Conservation (phyloP, 352 stramenopile genomes). For the Globisporangium acanthophoron region DNA sequence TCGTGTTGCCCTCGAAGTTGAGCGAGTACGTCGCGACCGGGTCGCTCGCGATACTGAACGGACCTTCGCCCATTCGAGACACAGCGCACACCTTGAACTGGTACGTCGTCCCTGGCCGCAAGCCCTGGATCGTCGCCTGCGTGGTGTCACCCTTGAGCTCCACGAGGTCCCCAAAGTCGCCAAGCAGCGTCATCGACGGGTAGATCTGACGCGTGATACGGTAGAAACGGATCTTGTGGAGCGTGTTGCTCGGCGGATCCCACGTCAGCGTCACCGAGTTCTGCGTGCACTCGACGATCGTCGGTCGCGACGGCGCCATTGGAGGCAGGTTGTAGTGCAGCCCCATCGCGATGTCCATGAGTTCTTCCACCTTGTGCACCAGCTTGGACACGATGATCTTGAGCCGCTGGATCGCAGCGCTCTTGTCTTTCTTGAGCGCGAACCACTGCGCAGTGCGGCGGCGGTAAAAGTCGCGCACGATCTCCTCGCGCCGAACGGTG, state of each 20-base stretch:
- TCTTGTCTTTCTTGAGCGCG: conserved; percentile 80
- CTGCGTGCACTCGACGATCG: conserved; percentile 49
- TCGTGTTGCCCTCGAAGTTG: conserved; percentile 71
- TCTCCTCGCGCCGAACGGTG: conserved; percentile 45
- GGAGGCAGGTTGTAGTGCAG: conserved; percentile 80
- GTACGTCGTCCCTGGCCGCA: conserved; percentile 76
- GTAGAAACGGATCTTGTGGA: conserved; percentile 83
- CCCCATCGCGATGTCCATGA: conserved; percentile 86
- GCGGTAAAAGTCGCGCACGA: conserved; percentile 59
- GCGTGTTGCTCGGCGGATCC: conserved; percentile 45
- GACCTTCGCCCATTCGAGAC: conserved; percentile 81
- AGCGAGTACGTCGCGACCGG: conserved; percentile 63
- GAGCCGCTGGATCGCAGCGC: conserved; percentile 69
- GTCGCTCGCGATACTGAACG: conserved; percentile 70
- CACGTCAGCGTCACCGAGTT: conserved; percentile 76
- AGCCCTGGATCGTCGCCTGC: conserved; percentile 59
- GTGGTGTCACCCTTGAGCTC: conserved; percentile 57
- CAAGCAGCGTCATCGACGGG: conserved; percentile 76
- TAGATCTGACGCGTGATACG: conserved; percentile 76
- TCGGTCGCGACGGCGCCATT: conserved; percentile 61
- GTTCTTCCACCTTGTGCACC: conserved; percentile 84
- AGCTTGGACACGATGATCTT: conserved; percentile 87
- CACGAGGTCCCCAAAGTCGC: conserved; percentile 76
- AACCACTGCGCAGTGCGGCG: conserved; percentile 70
- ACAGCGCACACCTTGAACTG: conserved; percentile 86